Percentiles rank a stretch among this genome's conserved stretches.
phyloP scores from a whole-genome alignment of 257 asterid species.

The Knoxia roxburghii region DNA sequence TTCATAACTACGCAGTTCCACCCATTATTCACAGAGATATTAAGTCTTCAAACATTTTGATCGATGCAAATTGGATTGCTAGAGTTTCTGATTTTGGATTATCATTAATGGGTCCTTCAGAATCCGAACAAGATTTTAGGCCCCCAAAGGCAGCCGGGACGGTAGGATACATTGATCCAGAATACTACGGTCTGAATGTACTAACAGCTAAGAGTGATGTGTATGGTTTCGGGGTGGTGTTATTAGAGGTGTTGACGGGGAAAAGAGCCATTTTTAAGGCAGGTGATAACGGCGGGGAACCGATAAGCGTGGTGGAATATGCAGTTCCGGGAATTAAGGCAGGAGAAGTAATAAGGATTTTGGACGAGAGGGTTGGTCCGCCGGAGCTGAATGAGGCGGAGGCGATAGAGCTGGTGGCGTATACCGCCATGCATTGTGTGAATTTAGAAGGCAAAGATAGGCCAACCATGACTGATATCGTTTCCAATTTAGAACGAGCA shows the following conservation, averaged over 20 bases:
- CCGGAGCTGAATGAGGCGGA: conserved; percentile 55
- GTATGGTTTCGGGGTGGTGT: conserved; percentile 76
- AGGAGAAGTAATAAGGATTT: conserved; percentile 43
- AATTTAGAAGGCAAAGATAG: conserved; percentile 81
- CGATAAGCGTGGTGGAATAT: conserved; percentile 61
- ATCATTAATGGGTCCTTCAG: conserved; percentile 59
- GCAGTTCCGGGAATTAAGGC: conserved; percentile 62
- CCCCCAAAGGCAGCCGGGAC: conserved; percentile 72
- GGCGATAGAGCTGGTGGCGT: conserved; percentile 80
- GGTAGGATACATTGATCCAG: conserved; percentile 82
- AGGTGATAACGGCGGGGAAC: conserved; percentile 37
- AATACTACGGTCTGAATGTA: conserved; percentile 63
- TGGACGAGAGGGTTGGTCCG: conserved; percentile 56
- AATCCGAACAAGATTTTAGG: conserved; percentile 33
- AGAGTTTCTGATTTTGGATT: conserved; percentile 86
- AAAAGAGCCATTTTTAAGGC: conserved; percentile 64
- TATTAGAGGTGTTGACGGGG: conserved; percentile 68
- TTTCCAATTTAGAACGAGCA: conserved; percentile 75
- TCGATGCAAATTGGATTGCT: conserved; percentile 63
- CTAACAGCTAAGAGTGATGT: conserved; percentile 81
- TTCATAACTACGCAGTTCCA: conserved; percentile 78
- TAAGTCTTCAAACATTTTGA: conserved; percentile 72
- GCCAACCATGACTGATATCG: conserved; percentile 69
- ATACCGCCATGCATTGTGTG: conserved; percentile 83
- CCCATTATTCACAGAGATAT: conserved; percentile 87